phyloP scores from a whole-genome alignment of 179 eudicot genomes.

The Monotropa hypopitys region DNA sequence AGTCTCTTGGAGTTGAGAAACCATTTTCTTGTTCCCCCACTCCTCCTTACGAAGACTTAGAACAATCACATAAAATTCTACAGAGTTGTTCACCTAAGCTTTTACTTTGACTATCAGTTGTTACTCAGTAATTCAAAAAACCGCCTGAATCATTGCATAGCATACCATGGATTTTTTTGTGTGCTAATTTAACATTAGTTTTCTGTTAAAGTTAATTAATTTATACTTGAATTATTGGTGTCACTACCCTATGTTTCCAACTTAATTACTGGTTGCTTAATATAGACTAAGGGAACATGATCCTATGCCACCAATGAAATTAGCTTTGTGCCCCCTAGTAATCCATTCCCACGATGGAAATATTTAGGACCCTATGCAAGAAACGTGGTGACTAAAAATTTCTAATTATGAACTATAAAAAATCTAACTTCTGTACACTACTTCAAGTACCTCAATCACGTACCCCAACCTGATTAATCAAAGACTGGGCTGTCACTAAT shows the following conservation, averaged over 20 bases:
- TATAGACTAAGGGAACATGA: not conserved
- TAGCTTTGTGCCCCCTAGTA: not conserved
- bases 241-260: not conserved
- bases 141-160: not conserved
- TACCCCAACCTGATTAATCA: not conserved
- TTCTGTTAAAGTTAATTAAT: not conserved
- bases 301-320: not conserved
- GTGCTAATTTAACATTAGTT: not conserved
- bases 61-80: not conserved
- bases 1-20: not conserved
- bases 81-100: not conserved
- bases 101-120: not conserved
- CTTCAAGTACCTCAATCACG: not conserved
- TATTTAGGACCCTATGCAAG: not conserved
- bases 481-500: not conserved
- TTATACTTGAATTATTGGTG: not conserved
- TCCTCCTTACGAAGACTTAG: not conserved
- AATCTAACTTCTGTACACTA: not conserved
- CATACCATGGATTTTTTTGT: not conserved
- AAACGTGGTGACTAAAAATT: not conserved
- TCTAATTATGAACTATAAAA: no score
- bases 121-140: not conserved
- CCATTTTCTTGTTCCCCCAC: not conserved
- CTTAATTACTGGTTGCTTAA: not conserved
- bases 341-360: not conserved